A percentile compares a stretch with the other conserved stretches of the same genome.
Conservation (phyloP, 306 rosid genomes). For the Vicia faba region DNA sequence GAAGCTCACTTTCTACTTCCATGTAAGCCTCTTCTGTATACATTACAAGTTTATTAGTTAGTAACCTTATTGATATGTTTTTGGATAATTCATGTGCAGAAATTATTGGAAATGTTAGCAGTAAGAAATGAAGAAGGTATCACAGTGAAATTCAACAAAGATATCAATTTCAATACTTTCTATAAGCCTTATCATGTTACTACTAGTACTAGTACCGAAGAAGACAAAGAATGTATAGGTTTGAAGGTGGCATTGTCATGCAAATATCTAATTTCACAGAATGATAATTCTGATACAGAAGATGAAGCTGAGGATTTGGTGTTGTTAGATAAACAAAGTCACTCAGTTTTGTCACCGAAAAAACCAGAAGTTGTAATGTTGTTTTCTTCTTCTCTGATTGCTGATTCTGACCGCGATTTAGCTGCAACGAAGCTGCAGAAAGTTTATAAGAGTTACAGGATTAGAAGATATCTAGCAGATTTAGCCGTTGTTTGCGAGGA, state of each 20-base stretch:
- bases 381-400: slow-evolving; percentile 17
- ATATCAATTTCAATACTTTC: background rate
- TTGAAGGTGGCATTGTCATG: background rate
- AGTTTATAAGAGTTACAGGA: slow-evolving; percentile 71
- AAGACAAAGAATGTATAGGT: background rate
- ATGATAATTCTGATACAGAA: background rate
- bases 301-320: background rate
- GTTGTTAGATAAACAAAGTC: slow-evolving; percentile 13
- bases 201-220: background rate
- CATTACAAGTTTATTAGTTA: background rate
- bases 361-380: slow-evolving; percentile 28
- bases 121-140: background rate
- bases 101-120: slow-evolving; percentile 6
- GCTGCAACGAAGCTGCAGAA: slow-evolving; percentile 82
- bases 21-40: slow-evolving; percentile 24
- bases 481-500: slow-evolving; percentile 86
- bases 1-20: background rate
- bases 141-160: background rate
- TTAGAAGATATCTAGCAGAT: slow-evolving; percentile 75
- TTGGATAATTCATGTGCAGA: background rate
- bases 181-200: background rate
- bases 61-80: background rate
- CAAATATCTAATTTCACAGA: background rate
- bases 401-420: slow-evolving; percentile 30
- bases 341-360: slow-evolving; percentile 2